phyloP scores from a whole-genome alignment of 768 basidiomycete genomes.

The Multifurca ochricompacta region DNA sequence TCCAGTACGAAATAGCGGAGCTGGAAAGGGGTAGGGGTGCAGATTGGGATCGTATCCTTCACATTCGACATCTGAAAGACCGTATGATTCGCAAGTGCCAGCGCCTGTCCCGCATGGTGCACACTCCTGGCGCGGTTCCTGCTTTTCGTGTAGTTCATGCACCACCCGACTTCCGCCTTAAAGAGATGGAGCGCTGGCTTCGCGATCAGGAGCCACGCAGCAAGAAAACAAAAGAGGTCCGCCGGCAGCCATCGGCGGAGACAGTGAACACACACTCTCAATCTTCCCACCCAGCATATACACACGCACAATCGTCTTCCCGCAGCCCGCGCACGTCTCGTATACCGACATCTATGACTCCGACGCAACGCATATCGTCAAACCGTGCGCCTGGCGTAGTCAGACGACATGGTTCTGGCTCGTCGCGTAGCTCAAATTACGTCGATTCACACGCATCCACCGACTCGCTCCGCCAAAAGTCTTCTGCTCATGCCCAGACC shows the following conservation, averaged over 20 bases:
- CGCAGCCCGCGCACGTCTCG: slow-evolving; percentile 3
- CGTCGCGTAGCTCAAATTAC: slow-evolving; percentile 18
- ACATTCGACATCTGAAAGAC: slow-evolving; percentile 73
- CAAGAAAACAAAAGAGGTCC: slow-evolving; percentile 15
- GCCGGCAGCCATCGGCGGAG: slow-evolving; percentile 33
- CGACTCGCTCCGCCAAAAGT: slow-evolving; percentile 13
- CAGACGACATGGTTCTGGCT: slow-evolving; percentile 13
- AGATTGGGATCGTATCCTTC: slow-evolving; percentile 61
- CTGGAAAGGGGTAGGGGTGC: slow-evolving; percentile 47
- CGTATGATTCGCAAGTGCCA: slow-evolving; percentile 77
- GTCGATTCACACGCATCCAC: slow-evolving; percentile 14
- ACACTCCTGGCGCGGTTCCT: slow-evolving; percentile 30
- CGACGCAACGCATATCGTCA: background rate
- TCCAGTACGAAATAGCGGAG: slow-evolving; percentile 54
- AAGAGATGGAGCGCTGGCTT: slow-evolving; percentile 78
- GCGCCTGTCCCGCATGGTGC: slow-evolving; percentile 45
- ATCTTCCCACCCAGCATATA: slow-evolving; percentile 17
- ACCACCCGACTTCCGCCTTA: slow-evolving; percentile 63
- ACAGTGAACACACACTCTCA: slow-evolving; percentile 23
- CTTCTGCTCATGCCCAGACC: background rate
- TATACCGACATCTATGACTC: background rate
- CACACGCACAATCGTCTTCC: background rate
- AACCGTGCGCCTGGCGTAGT: slow-evolving; percentile 1
- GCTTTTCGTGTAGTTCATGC: slow-evolving; percentile 62
- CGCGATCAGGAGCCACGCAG: slow-evolving; percentile 35